Base-by-base conservation (phyloP, 768 basidiomycete species). In the Tricholoma saponaceum region DNA sequence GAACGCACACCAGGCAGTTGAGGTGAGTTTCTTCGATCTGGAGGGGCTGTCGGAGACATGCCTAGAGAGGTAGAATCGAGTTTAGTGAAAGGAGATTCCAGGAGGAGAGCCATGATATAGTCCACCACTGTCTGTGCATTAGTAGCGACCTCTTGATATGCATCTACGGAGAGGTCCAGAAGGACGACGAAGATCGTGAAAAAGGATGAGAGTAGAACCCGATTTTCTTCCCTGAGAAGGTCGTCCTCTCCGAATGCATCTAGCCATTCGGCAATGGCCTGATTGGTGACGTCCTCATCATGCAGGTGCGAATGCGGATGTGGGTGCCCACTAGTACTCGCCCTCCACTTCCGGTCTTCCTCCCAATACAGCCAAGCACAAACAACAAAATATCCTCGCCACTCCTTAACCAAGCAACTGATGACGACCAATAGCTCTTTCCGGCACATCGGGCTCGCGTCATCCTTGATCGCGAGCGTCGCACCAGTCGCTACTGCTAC, bases 331-430 rank as follows among this genome's bases (percentile, higher is more conserved):
- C 57, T 71, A 14, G 70, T 62, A 63, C 78, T 66, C 54, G 74
- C 62, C 66, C 80, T 73, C 83, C 87, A 85, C 58, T 79, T 82
- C 51, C 86, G 74, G 63, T 96, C 91, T 69, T 95, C 92, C 67
- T 97, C 95, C 86, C 92, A 92, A 68, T 97, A 95, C 8, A 93
- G 75, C 95, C 96, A 98, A 1, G 96, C 95, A 60, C 96, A 97
- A 37, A 95, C 85, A 50, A 96, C 92, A 64, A 98, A 94, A 76
- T 92, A 92, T 6, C 96, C 97, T 56, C 94, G 78, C 92, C 95
- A 98, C 70, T 98, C 96, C 70, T 94, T 90, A 35, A 95, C 95
- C 20, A 98, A 77, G 65, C 91, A 93, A 66, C 92, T 95, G 56
- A 98, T 85, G 37, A 98, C 80, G 37, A 98, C 83, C 32, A 98